phyloP scores from a whole-genome alignment of 2,329 filamentous ascomycete genomes.

The Pestalotiopsis sp. region DNA sequence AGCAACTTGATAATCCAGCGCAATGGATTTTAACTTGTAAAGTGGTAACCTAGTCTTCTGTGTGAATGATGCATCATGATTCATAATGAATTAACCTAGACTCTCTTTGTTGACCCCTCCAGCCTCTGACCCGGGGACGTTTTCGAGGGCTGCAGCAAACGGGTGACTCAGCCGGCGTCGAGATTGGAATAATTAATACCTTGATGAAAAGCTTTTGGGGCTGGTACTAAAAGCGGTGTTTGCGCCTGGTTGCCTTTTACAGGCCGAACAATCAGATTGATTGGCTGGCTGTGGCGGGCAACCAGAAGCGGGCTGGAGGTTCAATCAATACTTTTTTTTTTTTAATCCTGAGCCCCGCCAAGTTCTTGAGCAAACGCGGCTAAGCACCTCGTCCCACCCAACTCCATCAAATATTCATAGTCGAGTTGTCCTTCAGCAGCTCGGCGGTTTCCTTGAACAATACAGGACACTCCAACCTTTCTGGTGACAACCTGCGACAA shows the following conservation, averaged over 20 bases:
- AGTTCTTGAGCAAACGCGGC: background rate
- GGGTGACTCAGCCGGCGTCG: background rate
- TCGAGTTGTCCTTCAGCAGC: background rate
- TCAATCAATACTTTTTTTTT: constrained; percentile 1
- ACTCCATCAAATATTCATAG: background rate
- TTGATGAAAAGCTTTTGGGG: background rate
- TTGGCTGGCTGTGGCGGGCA: background rate
- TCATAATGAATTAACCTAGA: background rate
- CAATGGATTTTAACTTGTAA: background rate
- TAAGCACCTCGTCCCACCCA: background rate
- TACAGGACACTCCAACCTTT: too few species aligned
- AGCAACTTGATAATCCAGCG: background rate
- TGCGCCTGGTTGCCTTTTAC: background rate
- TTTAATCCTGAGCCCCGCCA: background rate
- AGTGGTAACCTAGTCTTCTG: background rate
- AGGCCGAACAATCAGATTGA: background rate
- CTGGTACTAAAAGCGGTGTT: background rate
- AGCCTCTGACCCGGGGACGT: too few species aligned
- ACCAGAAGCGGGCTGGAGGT: background rate
- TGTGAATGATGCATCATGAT: background rate
- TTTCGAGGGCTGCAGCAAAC: background rate
- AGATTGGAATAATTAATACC: background rate
- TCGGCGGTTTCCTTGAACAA: background rate
- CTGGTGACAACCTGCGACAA: background rate
- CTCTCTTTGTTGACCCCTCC: background rate